Percentiles rank a stretch among this genome's conserved stretches.
phyloP scores from a whole-genome alignment of 768 basidiomycete genomes.

The Tubosaeta sp. region DNA sequence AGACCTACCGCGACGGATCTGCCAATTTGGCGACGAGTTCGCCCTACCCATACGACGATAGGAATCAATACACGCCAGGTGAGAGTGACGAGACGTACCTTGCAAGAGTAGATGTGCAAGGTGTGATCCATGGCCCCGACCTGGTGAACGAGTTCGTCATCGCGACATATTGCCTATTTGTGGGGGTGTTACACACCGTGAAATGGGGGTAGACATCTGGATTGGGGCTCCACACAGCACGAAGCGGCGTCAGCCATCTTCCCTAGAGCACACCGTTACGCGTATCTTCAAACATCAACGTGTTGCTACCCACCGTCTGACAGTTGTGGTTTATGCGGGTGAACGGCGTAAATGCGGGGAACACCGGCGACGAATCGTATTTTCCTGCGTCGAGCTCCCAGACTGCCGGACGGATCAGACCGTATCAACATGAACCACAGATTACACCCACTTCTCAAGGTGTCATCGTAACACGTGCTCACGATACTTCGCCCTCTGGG shows the following conservation, averaged over 20 bases:
- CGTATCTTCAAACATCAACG: not conserved
- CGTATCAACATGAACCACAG: not conserved
- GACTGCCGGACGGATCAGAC: conserved; percentile 41
- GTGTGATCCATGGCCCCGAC: conserved; percentile 79
- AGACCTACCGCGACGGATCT: conserved; percentile 50
- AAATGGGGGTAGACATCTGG: conserved; percentile 81
- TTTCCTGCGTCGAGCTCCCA: conserved; percentile 64
- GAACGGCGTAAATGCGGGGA: conserved; percentile 64
- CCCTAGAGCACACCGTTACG: conserved; percentile 43
- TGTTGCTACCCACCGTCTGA: conserved; percentile 58
- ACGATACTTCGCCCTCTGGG: conserved; percentile 73
- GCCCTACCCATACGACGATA: conserved; percentile 41
- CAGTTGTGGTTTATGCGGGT: conserved; percentile 65
- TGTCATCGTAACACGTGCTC: conserved; percentile 83
- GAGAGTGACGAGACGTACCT: conserved; percentile 36
- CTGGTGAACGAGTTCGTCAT: conserved; percentile 29
- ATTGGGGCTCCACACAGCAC: conserved; percentile 76
- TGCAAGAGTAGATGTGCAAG: conserved; percentile 68
- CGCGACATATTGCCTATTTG: not conserved
- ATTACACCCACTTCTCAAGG: conserved; percentile 53
- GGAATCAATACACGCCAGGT: not conserved
- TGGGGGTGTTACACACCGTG: conserved; percentile 46
- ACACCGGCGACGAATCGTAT: conserved; percentile 44
- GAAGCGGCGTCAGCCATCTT: conserved; percentile 74
- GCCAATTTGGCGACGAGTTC: conserved; percentile 61